A percentile compares a stretch with the other conserved stretches of the same genome.
phyloP scores from a whole-genome alignment of 2,329 filamentous ascomycete genomes.

The Exophiala mesophila region DNA sequence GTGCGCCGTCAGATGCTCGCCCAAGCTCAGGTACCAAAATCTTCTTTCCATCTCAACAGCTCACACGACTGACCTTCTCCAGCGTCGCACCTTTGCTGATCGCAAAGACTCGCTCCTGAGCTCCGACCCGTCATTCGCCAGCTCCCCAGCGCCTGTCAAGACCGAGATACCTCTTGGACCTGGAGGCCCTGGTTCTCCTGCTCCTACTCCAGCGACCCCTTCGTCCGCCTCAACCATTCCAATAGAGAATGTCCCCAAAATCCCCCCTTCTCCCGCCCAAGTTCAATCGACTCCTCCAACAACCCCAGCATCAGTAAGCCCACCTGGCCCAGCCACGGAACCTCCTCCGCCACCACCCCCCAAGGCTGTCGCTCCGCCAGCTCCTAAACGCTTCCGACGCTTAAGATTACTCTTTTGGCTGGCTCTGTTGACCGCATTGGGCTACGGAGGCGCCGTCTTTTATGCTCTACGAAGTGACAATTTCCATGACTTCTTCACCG shows the following conservation, averaged over 20 bases:
- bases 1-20: conserved; percentile 23
- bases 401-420: conserved; percentile 73
- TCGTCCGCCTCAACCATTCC: conserved; percentile 46
- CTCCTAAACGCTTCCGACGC: conserved; percentile 62
- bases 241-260: conserved; percentile 45
- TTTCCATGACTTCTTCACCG: conserved; percentile 99
- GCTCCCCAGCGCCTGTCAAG: conserved; percentile 15
- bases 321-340: conserved; percentile 26
- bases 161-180: conserved; percentile 22
- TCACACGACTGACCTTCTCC: conserved; percentile 14
- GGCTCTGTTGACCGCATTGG: conserved; percentile 67
- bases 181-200: conserved; percentile 19
- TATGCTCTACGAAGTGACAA: conserved; percentile 92
- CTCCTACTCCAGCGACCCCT: conserved; percentile 29
- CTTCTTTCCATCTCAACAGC: conserved; percentile 1
- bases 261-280: conserved; percentile 36
- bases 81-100: conserved; percentile 25
- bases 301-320: conserved; percentile 28
- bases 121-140: conserved; percentile 8
- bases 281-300: conserved; percentile 35
- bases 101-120: conserved; percentile 22
- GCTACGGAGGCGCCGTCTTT: conserved; percentile 84
- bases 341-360: conserved; percentile 33
- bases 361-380: conserved; percentile 39
- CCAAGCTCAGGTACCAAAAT: conserved; percentile 15